These are phyloP conservation scores for Cucurbita pepo DNA, from an alignment of 306 rosid genomes.

Conservation along the genomic window DNA sequence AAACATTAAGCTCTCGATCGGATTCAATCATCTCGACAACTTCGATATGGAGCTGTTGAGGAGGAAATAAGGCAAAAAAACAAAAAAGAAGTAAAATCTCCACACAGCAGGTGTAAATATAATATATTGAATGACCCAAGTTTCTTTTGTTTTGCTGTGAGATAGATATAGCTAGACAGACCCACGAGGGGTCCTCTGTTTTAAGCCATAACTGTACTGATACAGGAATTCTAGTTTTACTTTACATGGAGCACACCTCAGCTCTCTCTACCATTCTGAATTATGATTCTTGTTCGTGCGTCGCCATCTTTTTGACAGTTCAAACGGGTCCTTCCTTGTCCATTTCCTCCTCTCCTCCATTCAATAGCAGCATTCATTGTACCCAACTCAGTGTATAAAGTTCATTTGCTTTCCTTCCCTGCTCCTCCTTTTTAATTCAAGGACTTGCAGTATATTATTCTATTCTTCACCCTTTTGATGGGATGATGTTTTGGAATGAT, in stretches of 20 bases:
- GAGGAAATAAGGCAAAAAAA: not conserved
- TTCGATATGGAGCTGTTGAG: not conserved
- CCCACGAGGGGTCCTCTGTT: constrained; percentile 6
- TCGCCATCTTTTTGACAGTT: constrained; percentile 11
- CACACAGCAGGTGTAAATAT: not conserved
- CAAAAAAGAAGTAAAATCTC: not conserved
- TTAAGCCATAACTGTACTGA: not conserved
- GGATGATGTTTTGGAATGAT: not conserved
- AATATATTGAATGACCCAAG: not conserved
- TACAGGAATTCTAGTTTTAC: constrained; percentile 7
- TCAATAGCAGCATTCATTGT: not conserved
- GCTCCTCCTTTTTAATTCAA: not conserved
- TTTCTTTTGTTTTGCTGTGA: not conserved
- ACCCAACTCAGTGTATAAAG: constrained; percentile 3
- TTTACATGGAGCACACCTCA: not conserved
- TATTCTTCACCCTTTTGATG: not conserved
- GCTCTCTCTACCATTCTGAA: constrained; percentile 1
- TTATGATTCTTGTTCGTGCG: constrained; percentile 5
- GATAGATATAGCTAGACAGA: constrained; percentile 5
- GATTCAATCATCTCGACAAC: constrained; percentile 5
- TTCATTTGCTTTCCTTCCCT: not conserved
- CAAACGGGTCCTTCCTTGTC: constrained; percentile 1
- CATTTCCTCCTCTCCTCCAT: not conserved
- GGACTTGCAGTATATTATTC: not conserved
- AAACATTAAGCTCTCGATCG: not conserved